Evolutionary conservation across 2,329 filamentous ascomycete genomes (phyloP).

Genomic region (Aspergillus pseudoterreus): DNA sequence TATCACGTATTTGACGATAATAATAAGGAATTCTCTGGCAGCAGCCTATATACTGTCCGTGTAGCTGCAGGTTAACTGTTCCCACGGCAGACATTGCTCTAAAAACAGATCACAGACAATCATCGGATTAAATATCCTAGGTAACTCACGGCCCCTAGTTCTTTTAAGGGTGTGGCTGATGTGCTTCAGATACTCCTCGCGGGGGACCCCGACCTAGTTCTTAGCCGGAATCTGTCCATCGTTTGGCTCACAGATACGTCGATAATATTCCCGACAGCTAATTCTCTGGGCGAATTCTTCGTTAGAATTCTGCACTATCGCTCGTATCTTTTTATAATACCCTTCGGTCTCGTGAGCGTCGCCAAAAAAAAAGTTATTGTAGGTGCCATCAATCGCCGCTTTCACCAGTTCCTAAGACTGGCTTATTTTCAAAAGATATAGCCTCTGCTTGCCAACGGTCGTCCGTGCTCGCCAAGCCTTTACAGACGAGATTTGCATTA

Average conservation of each 20-base stretch:
- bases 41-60: slow-evolving; percentile 32
- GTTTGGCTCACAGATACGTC: not conserved
- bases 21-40: slow-evolving; percentile 33
- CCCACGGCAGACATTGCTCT: slow-evolving; percentile 57
- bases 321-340: slow-evolving; percentile 29
- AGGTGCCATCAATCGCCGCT: slow-evolving; percentile 30
- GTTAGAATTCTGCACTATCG: slow-evolving; percentile 26
- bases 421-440: slow-evolving; percentile 33
- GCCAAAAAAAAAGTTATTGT: slow-evolving; percentile 31
- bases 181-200: slow-evolving; percentile 39
- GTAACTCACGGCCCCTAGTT: slow-evolving; percentile 54
- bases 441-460: slow-evolving; percentile 20
- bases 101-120: slow-evolving; percentile 58
- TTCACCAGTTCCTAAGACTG: slow-evolving; percentile 32
- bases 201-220: slow-evolving; percentile 14
- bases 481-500: slow-evolving; percentile 27
- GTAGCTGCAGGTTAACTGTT: slow-evolving; percentile 34
- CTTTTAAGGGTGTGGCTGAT: slow-evolving; percentile 39
- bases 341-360: slow-evolving; percentile 16
- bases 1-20: slow-evolving; percentile 34
- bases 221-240: not conserved
- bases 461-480: slow-evolving; percentile 25
- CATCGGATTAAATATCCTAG: slow-evolving; percentile 58
- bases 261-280: slow-evolving; percentile 7
- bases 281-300: slow-evolving; percentile 19